Percentiles rank a stretch among this genome's conserved stretches.
These are phyloP conservation scores for Luffa acutangula DNA, from an alignment of 306 rosid genomes.

Conservation along the genomic window DNA sequence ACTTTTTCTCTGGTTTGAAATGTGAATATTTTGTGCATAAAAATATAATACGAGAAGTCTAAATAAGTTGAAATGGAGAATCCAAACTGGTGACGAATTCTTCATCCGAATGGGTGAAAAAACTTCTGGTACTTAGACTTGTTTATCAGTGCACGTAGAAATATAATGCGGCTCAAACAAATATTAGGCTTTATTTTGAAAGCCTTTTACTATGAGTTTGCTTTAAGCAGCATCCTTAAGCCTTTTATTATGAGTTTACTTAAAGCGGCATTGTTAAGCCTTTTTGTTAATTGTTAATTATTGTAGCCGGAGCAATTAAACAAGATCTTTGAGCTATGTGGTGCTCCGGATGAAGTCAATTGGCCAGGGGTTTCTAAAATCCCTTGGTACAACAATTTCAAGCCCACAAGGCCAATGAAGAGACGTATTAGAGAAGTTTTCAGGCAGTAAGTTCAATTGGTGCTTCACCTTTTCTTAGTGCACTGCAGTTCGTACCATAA, in stretches of 20 bases:
- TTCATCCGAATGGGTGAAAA: not conserved
- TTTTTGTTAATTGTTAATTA: not conserved
- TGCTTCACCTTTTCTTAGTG: not conserved
- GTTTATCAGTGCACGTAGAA: not conserved
- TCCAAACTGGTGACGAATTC: not conserved
- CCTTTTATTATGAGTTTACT: not conserved
- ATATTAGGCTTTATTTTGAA: not conserved
- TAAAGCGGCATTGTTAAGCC: too few relatives aligned
- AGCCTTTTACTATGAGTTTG: not conserved
- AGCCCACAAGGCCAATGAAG: constrained; percentile 40
- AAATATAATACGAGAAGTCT: not conserved
- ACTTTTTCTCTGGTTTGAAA: not conserved
- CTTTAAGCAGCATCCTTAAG: not conserved
- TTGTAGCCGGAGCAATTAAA: constrained; percentile 42
- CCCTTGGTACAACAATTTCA: constrained; percentile 48
- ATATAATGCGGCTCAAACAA: not conserved
- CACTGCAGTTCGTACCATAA: not conserved
- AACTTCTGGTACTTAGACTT: not conserved
- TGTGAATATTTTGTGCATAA: not conserved
- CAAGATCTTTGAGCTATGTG: constrained; percentile 43
- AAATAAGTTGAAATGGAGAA: not conserved
- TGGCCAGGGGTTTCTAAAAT: constrained; percentile 51
- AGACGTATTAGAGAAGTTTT: constrained; percentile 38
- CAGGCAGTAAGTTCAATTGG: constrained; percentile 30
- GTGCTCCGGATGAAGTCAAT: constrained; percentile 41